Percentiles rank a stretch among this genome's conserved stretches.
phyloP scores from a whole-genome alignment of 441 rosid genomes.

The Gossypium davidsonii region DNA sequence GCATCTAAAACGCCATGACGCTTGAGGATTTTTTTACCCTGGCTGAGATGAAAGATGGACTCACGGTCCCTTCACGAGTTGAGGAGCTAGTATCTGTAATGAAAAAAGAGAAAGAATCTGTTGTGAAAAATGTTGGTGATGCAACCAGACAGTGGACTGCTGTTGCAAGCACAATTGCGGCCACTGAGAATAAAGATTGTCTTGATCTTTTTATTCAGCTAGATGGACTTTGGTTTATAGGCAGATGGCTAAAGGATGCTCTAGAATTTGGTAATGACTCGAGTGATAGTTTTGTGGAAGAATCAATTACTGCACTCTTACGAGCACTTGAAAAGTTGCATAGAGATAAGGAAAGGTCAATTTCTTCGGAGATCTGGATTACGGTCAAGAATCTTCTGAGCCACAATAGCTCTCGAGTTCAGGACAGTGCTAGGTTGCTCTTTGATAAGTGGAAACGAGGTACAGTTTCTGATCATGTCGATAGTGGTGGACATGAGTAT shows the following conservation, averaged over 20 bases:
- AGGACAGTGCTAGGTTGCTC: conserved; percentile 64
- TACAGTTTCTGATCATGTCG: conserved; percentile 29
- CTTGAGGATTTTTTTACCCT: conserved; percentile 92
- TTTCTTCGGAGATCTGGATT: conserved; percentile 77
- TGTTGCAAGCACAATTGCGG: conserved; percentile 76
- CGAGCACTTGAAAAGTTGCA: conserved; percentile 71
- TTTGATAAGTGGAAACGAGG: conserved; percentile 57
- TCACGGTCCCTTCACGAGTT: conserved; percentile 63
- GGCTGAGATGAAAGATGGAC: conserved; percentile 92
- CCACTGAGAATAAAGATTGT: conserved; percentile 82
- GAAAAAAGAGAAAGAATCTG: conserved; percentile 60
- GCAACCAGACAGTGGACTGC: conserved; percentile 88
- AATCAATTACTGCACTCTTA: conserved; percentile 62
- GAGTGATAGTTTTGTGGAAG: conserved; percentile 56
- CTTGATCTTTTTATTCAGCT: conserved; percentile 80
- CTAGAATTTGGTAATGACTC: conserved; percentile 38
- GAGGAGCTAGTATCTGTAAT: conserved; percentile 70
- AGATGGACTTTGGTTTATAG: conserved; percentile 72
- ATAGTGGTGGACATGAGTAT: conserved; percentile 27
- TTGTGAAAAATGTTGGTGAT: conserved; percentile 61
- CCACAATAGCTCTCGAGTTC: conserved; percentile 56
- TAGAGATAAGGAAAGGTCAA: conserved; percentile 51
- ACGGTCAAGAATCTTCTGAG: conserved; percentile 63
- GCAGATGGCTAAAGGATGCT: conserved; percentile 76
- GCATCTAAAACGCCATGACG: conserved; percentile 61